Percentiles rank a stretch among this genome's conserved stretches.
Conservation (phyloP, 2,329 filamentous ascomycete genomes). For the Diaporthe humulicola region DNA sequence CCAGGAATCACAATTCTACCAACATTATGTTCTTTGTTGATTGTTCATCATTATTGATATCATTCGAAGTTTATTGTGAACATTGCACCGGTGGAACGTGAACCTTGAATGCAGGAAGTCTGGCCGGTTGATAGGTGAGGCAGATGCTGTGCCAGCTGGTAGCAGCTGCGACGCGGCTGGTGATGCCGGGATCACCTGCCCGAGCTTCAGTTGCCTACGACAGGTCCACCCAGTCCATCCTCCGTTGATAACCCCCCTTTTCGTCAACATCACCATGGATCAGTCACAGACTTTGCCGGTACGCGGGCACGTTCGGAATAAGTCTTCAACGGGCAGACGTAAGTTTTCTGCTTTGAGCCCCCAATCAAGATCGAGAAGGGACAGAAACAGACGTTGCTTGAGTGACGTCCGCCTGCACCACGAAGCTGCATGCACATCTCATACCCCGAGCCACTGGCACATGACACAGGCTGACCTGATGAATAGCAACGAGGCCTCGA, state of each 20-base stretch:
- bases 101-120: neutral
- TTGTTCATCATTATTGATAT: neutral
- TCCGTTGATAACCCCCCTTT: neutral
- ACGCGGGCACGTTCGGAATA: constrained; percentile 52
- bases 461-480: constrained; percentile 39
- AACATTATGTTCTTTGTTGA: neutral
- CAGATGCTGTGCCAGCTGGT: constrained; percentile 1
- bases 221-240: neutral
- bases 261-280: constrained; percentile 40
- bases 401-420: neutral
- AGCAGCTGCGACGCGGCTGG: neutral
- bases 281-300: constrained; percentile 34
- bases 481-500: constrained; percentile 69
- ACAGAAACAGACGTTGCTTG: neutral
- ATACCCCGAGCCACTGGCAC: neutral
- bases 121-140: neutral
- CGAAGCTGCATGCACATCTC: neutral
- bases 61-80: no score
- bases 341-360: constrained; percentile 38
- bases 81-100: neutral
- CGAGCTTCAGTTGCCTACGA: constrained; percentile 1
- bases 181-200: neutral
- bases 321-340: constrained; percentile 54
- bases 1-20: neutral
- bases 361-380: no score